A percentile compares a stretch with the other conserved stretches of the same genome.
These are phyloP conservation scores for Beauveria varroae DNA, from an alignment of 2,329 filamentous ascomycete species.

Conservation along the genomic window DNA sequence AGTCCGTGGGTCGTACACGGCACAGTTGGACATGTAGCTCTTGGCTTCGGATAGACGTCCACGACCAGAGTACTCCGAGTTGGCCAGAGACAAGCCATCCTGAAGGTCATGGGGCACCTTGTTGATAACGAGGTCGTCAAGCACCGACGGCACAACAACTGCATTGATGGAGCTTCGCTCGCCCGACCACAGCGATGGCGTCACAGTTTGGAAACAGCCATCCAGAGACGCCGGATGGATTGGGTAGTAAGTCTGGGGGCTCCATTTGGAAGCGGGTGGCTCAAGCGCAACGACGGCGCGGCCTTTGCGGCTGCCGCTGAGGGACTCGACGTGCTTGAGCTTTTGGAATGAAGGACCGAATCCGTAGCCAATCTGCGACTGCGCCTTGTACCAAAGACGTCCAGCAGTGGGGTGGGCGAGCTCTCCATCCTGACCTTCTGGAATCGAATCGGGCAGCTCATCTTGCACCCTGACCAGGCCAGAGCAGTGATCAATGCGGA, in stretches of 20 bases:
- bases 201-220: conserved; percentile 20
- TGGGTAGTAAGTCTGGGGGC: conserved; percentile 17
- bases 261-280: background rate
- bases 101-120: conserved; percentile 4
- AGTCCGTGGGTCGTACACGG: conserved; percentile 15
- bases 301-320: background rate
- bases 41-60: background rate
- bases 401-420: background rate
- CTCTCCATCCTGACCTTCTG: background rate
- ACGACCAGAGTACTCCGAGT: background rate
- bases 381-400: conserved; percentile 3
- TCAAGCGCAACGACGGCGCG: background rate
- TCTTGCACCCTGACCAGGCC: background rate
- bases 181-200: conserved; percentile 14
- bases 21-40: conserved; percentile 18
- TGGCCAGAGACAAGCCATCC: background rate
- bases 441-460: background rate
- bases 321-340: conserved; percentile 2
- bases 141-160: conserved; percentile 18
- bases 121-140: conserved; percentile 18
- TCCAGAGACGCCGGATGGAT: conserved; percentile 30
- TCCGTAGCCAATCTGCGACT: background rate
- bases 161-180: conserved; percentile 15
- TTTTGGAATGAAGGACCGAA: conserved; percentile 4
- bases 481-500: background rate